Percentiles rank a stretch among this genome's conserved stretches.
Conservation (phyloP, 345 rosid genomes). For the thale cress (Arabidopsis thaliana) region TAIR10.1 NC_003074.8:5676501-5677000, state of each 20-base stretch:
- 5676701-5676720: neutral
- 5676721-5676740: slow-evolving; percentile 2
- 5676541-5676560: neutral
- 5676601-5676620: neutral
- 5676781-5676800: slow-evolving; percentile 36
- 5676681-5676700: neutral
- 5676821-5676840: slow-evolving; percentile 41
- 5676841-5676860: slow-evolving; percentile 21
- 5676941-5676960: slow-evolving; percentile 40
- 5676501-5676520: neutral
- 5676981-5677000: slow-evolving; percentile 57
- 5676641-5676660: neutral
- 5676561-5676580: neutral
- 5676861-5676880: no score
- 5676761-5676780: neutral
- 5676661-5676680: slow-evolving; percentile 5
- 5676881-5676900: neutral
- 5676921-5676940: slow-evolving; percentile 28
- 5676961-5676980: slow-evolving; percentile 48
- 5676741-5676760: neutral
- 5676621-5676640: neutral
- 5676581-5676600: neutral
- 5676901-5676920: slow-evolving; percentile 38
- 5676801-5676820: slow-evolving; percentile 41
- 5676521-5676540: neutral